These are phyloP conservation scores for Myxozyma melibiosi DNA, from an alignment of 805 yeast genomes.

Conservation along the genomic window DNA sequence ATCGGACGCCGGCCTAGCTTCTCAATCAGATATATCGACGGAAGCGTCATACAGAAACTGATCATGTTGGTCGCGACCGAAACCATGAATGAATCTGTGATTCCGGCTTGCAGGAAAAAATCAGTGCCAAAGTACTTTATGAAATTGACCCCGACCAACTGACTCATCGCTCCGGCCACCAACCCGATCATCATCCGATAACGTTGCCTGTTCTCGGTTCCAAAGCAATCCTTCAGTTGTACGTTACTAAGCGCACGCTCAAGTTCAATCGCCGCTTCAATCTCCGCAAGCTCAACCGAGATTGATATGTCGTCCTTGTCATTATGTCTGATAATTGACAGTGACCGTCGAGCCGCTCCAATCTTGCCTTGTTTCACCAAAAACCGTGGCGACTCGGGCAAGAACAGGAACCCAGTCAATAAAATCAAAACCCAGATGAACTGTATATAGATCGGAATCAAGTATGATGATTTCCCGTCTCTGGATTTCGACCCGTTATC, in stretches of 20 bases:
- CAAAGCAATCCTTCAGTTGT: slow-evolving; percentile 33
- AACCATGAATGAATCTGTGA: slow-evolving; percentile 65
- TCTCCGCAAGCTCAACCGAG: slow-evolving; percentile 52
- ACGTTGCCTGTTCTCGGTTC: slow-evolving; percentile 34
- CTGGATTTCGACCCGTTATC: slow-evolving; percentile 66
- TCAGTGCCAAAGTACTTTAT: slow-evolving; percentile 87
- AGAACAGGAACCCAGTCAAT: slow-evolving; percentile 58
- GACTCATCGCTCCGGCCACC: slow-evolving; percentile 77
- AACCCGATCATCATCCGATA: slow-evolving; percentile 62
- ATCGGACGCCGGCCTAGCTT: slow-evolving; percentile 75
- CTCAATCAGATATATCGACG: slow-evolving; percentile 80
- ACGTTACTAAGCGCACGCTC: slow-evolving; percentile 41
- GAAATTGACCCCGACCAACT: slow-evolving; percentile 86
- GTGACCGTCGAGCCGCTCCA: slow-evolving; percentile 58
- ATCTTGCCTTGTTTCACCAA: slow-evolving; percentile 58
- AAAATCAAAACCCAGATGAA: slow-evolving; percentile 62
- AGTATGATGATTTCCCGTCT: slow-evolving; percentile 60
- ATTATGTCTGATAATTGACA: slow-evolving; percentile 51
- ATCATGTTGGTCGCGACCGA: slow-evolving; percentile 81
- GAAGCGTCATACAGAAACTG: slow-evolving; percentile 76
- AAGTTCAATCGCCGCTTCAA: slow-evolving; percentile 52
- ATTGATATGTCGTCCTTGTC: slow-evolving; percentile 51
- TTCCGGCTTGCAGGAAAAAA: slow-evolving; percentile 70
- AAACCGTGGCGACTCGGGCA: slow-evolving; percentile 80
- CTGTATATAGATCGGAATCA: slow-evolving; percentile 76